A percentile compares a stretch with the other conserved stretches of the same genome.
Conservation (phyloP, 352 stramenopile genomes). For the Phytophthora constricta region DNA sequence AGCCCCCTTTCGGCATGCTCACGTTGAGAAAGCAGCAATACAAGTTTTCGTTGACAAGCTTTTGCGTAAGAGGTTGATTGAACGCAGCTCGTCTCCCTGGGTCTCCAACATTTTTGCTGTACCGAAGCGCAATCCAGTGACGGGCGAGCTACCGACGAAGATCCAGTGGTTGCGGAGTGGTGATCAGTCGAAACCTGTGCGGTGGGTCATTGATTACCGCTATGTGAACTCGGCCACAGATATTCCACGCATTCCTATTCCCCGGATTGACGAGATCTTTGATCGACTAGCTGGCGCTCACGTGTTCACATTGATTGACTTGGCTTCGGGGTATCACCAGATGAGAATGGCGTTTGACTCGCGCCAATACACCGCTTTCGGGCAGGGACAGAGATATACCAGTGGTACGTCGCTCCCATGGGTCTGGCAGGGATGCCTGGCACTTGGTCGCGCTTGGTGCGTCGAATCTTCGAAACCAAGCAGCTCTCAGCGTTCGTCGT, state of each 20-base stretch:
- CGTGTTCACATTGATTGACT: slow-evolving; percentile 31
- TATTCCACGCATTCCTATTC: slow-evolving; percentile 11
- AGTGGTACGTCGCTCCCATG: slow-evolving; percentile 47
- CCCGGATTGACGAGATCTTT: slow-evolving; percentile 14
- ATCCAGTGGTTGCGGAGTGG: slow-evolving; percentile 7
- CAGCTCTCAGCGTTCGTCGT: slow-evolving; percentile 32
- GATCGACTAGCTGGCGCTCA: background rate
- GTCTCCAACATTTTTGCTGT: slow-evolving; percentile 27
- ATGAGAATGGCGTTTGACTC: slow-evolving; percentile 17
- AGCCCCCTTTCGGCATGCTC: slow-evolving; percentile 9
- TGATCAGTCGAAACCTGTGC: background rate
- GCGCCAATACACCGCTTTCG: slow-evolving; percentile 38
- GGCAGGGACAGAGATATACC: slow-evolving; percentile 33
- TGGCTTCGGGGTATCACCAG: slow-evolving; percentile 36
- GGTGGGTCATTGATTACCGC: slow-evolving; percentile 10
- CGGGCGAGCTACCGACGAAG: background rate
- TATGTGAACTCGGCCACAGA: slow-evolving; percentile 4
- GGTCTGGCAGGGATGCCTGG: slow-evolving; percentile 38
- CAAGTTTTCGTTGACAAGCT: slow-evolving; percentile 10
- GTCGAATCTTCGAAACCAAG: slow-evolving; percentile 26
- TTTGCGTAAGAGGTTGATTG: slow-evolving; percentile 4
- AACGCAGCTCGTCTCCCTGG: slow-evolving; percentile 8
- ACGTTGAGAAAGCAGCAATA: slow-evolving; percentile 11
- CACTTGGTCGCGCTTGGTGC: slow-evolving; percentile 46
- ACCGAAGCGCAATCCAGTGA: slow-evolving; percentile 16